phyloP scores from a whole-genome alignment of 306 rosid species.

The Myrica gale region DNA sequence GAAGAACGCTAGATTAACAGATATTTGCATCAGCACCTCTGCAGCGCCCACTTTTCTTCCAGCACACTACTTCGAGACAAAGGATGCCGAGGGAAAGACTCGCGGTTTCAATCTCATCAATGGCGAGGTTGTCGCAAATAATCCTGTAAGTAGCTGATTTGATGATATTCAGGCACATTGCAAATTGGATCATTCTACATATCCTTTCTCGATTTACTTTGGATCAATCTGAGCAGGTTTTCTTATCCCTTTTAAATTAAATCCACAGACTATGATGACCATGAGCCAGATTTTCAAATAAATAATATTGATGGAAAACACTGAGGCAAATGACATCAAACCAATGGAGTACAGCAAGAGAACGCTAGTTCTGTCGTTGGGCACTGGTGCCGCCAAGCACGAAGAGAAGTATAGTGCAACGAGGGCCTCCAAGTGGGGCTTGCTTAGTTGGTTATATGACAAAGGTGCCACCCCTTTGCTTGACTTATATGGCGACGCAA shows the following conservation, averaged over 20 bases:
- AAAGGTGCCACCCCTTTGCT: slow-evolving; percentile 39
- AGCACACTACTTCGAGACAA: slow-evolving; percentile 34
- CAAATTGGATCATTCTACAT: no score
- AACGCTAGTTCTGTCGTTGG: slow-evolving; percentile 42
- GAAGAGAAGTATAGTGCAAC: slow-evolving; percentile 43
- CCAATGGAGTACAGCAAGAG: slow-evolving; percentile 13
- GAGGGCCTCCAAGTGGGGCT: slow-evolving; percentile 41
- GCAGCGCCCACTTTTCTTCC: slow-evolving; percentile 52
- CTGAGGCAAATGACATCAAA: not conserved
- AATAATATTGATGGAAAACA: not conserved
- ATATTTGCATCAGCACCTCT: slow-evolving; percentile 43
- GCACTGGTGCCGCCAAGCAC: slow-evolving; percentile 39
- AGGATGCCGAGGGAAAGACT: slow-evolving; percentile 18
- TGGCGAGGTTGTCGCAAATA: slow-evolving; percentile 46
- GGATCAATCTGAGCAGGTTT: not conserved
- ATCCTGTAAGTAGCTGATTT: slow-evolving; percentile 36
- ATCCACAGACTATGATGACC: slow-evolving; percentile 42
- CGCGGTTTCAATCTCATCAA: slow-evolving; percentile 38
- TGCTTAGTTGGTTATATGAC: slow-evolving; percentile 31
- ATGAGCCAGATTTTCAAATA: slow-evolving; percentile 31
- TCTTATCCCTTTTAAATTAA: not conserved
- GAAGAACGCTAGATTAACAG: slow-evolving; percentile 40
- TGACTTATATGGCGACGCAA: slow-evolving; percentile 37
- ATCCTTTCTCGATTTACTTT: not conserved
- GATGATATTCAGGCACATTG: not conserved